Evolutionary conservation across 2,329 filamentous ascomycete species (phyloP), one percentile per base, ranked within the genome.

Genomic region (Sclerotinia subarctica): DNA sequence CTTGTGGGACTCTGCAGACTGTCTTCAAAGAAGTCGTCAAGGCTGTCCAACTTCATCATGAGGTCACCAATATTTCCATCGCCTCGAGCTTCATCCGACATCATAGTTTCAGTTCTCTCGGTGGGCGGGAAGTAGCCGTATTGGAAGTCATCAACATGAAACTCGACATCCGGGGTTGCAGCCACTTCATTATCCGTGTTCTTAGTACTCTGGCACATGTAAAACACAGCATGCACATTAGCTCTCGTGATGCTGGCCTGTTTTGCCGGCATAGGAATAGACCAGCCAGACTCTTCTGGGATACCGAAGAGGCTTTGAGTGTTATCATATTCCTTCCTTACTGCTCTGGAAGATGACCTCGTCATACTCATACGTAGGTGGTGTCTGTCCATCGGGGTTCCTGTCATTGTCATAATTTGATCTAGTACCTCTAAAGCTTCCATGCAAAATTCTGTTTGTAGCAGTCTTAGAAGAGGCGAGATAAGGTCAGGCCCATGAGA

Each of bases 331-430:
- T 98, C 94, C 77, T 97, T 98, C 60, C 92, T 89, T 62, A 95
- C 90, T 0, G 90, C 88, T 73, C 91, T 90, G 0, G 93, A 95
- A 2, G 93, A 93, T 1, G 91, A 89, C 17, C 92, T 90, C 6
- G 93, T 94, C 93, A 99, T 97, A 79, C 94, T 98, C 96, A 99
- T 99, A 51, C 95, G 88, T 69, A 99, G 82, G 76, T 98, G 93
- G 74, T 97, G 93, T 74, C 92, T 93, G 78, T 98, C 95, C 85
- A 97, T 93, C 1, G 94, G 91, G 44, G 91, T 93, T 5, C 92
- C 91, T 0, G 93, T 93, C 82, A 98, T 94, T 38, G 91, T 92
- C 86, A 97, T 96, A 74, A 98, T 95, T 72, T 94, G 92, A 78
- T 99, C 95, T 69, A 99, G 82, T 0, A 99, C 94, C 72, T 93